Percentiles rank a stretch among this genome's conserved stretches.
phyloP scores from a whole-genome alignment of 2,329 filamentous ascomycete species.

The Colletotrichum zoysiae region DNA sequence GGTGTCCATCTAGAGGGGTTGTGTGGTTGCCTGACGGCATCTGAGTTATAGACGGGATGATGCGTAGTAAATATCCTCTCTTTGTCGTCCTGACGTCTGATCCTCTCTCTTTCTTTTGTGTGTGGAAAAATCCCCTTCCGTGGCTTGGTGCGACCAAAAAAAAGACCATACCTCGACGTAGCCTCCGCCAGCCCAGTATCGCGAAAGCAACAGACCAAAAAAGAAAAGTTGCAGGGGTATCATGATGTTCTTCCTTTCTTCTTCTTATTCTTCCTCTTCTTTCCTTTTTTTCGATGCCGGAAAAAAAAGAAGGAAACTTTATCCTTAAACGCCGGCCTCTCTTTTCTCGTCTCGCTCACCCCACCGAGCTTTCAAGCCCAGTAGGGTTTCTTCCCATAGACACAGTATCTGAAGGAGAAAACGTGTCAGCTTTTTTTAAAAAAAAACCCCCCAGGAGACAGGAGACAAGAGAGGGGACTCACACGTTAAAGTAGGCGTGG shows the following conservation, averaged over 20 bases:
- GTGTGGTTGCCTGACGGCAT: too few relatives aligned
- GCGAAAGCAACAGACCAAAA: not conserved
- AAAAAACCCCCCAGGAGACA: too few relatives aligned
- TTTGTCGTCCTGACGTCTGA: too few relatives aligned
- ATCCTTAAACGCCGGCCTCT: not conserved
- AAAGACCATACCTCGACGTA: not conserved
- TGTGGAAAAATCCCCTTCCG: too few relatives aligned
- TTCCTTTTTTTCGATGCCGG: not conserved
- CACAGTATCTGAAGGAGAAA: not conserved
- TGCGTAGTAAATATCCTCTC: too few relatives aligned
- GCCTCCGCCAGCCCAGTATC: not conserved
- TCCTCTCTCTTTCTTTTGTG: too few relatives aligned
- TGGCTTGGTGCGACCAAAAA: too few relatives aligned
- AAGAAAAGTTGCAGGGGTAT: not conserved
- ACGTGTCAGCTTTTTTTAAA: not conserved
- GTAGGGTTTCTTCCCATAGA: conserved; percentile 9
- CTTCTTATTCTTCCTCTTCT: not conserved
- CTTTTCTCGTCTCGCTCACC: too few relatives aligned
- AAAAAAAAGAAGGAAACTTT: not conserved
- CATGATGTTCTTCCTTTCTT: not conserved
- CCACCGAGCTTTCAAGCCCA: not conserved
- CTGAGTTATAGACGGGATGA: too few relatives aligned
- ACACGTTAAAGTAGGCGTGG: conserved; percentile 54
- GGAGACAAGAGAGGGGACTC: conserved; percentile 36
- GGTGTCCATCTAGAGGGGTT: too few relatives aligned